Conservation (phyloP, 306 rosid genomes). For the Delonix regia region DNA sequence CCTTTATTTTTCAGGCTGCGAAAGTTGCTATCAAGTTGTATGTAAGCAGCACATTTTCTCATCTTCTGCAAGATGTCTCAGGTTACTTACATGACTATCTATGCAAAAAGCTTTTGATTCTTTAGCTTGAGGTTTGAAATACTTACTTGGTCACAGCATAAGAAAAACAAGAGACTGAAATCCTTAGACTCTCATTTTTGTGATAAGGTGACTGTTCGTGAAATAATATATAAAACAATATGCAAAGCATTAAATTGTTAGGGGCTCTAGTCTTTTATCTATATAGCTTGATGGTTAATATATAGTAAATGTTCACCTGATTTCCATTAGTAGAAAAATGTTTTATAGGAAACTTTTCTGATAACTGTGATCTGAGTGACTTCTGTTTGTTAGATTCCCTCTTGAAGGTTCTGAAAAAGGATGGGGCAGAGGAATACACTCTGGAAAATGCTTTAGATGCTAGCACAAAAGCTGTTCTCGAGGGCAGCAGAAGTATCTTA, state of each 20-base stretch:
- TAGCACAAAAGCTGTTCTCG: constrained; percentile 75
- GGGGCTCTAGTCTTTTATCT: constrained; percentile 9
- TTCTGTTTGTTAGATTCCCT: constrained; percentile 69
- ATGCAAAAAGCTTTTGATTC: constrained; percentile 33
- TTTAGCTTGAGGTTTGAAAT: constrained; percentile 32
- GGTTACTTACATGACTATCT: constrained; percentile 49
- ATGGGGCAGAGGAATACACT: constrained; percentile 57
- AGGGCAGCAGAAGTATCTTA: constrained; percentile 79
- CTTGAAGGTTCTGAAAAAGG: constrained; percentile 66
- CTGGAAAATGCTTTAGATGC: constrained; percentile 73
- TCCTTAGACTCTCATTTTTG: constrained; percentile 3
- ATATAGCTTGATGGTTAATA: constrained; percentile 18
- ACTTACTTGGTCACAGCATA: neutral
- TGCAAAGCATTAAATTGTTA: constrained; percentile 28
- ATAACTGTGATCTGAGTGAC: constrained; percentile 28
- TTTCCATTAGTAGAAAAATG: constrained; percentile 15
- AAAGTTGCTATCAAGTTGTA: constrained; percentile 51
- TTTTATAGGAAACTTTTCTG: constrained; percentile 11
- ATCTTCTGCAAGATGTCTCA: constrained; percentile 67
- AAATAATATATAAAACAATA: constrained; percentile 20
- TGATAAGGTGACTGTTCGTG: constrained; percentile 20
- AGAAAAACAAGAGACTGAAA: constrained; percentile 25
- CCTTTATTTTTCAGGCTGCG: constrained; percentile 60
- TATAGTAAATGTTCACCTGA: constrained; percentile 3
- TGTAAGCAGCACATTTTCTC: constrained; percentile 61